Base-by-base conservation (phyloP, 495 filamentous ascomycete species). In the Xylaria bambusicola region DNA sequence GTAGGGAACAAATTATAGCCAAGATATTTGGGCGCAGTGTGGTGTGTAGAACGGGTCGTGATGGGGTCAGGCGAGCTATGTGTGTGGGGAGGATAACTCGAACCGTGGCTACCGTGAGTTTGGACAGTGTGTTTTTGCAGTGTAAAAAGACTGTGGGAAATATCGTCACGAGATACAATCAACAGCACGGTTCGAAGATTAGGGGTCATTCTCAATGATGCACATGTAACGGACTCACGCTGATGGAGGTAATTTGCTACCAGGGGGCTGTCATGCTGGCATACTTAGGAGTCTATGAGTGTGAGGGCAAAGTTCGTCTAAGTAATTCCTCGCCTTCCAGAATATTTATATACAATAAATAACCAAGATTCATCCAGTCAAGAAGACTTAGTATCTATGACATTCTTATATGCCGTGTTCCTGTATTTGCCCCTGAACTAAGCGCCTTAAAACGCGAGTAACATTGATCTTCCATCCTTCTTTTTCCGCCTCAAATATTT, bases 31-130 rank as follows among this genome's bases (percentile, higher is more conserved):
- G 1, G 46, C 33, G 23, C 15, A 33, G 12, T 49, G 26, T 49
- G 46, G 46, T 49, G 46, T 49, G 46, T 49, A 21, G 27, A 27
- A 49, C 27, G 46, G 46, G 46, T 21, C 46, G 46, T 49, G 26
- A 49, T 9, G 46, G 46, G 46, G 46, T 49, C 46, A 49, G 46
- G 46, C 46, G 46, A 49, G 46, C 46, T 31, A 49, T 8, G 15
- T 36, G 46, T 18, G 15, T 17, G 17, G 24, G 45, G 26, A 21
- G 46, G 15, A 17, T 17, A 49, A 33, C 7, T 21, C 46, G n/a
- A 31, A 9, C 27, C 15, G 15, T 31, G 27, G 9, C 7, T 46
- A 26, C 44, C 44, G 17, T 20, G n/a, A 21, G n/a, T 49, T 33
- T 1, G 33, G 15, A 49, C 46, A 49, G 46, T 49, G 46, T 20